phyloP scores from a whole-genome alignment of 768 basidiomycete genomes.

The Lentinus tigrinus region DNA sequence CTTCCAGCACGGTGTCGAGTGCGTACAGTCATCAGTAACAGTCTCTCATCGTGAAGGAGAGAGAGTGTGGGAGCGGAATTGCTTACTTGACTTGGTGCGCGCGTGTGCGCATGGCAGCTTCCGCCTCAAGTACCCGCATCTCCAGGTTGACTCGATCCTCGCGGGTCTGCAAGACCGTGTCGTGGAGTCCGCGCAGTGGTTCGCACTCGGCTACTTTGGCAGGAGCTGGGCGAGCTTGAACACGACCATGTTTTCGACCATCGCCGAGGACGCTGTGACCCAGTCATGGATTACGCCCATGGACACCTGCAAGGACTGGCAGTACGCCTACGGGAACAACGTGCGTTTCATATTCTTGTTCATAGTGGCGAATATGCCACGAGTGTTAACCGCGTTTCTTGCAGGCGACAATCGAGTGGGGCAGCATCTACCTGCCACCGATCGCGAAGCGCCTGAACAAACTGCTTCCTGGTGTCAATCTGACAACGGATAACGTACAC shows the following conservation, averaged over 20 bases:
- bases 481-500: conserved; percentile 35
- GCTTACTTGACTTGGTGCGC: background rate
- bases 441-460: conserved; percentile 36
- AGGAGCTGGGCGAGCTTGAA: conserved; percentile 27
- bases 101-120: no score
- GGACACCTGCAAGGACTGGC: conserved; percentile 37
- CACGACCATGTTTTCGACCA: conserved; percentile 29
- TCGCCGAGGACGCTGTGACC: conserved; percentile 35
- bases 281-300: conserved; percentile 43
- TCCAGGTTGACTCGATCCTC: conserved; percentile 26
- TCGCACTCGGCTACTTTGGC: conserved; percentile 40
- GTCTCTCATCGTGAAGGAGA: background rate
- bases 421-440: conserved; percentile 32
- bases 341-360: conserved; percentile 12
- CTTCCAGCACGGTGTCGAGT: conserved; percentile 41
- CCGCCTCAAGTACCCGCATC: conserved; percentile 31
- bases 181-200: conserved; percentile 43
- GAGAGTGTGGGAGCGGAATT: background rate
- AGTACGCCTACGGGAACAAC: conserved; percentile 32
- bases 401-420: conserved; percentile 31
- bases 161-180: conserved; percentile 36
- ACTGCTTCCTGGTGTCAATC: conserved; percentile 32
- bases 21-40: conserved; percentile 1
- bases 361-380: no score
- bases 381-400: background rate